Percentiles rank a stretch among this genome's conserved stretches.
phyloP scores from a whole-genome alignment of 306 rosid genomes.

The Fragaria vesca region DNA sequence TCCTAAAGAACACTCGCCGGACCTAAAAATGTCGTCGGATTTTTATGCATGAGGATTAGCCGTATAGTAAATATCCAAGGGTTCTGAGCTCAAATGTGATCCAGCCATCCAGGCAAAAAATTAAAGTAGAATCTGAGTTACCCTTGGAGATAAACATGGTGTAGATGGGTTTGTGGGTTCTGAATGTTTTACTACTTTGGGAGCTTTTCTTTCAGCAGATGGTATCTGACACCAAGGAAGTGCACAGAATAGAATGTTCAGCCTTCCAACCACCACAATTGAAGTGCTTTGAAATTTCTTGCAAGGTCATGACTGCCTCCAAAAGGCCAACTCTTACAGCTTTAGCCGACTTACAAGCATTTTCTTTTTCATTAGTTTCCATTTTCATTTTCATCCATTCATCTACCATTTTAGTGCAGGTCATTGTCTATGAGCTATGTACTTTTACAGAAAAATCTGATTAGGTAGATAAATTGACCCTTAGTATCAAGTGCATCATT shows the following conservation, averaged over 20 bases:
- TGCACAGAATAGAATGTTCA: conserved; percentile 1
- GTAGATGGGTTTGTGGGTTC: neutral
- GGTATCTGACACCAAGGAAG: neutral
- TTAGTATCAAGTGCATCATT: neutral
- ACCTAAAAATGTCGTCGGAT: neutral
- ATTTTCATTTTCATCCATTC: neutral
- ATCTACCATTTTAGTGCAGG: neutral
- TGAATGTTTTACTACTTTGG: neutral
- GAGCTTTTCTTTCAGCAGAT: neutral
- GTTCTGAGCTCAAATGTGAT: neutral
- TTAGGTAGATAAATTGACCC: neutral
- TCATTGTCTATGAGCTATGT: neutral
- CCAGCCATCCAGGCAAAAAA: neutral
- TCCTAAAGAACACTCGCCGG: neutral
- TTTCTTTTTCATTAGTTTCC: neutral
- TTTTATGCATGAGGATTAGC: neutral
- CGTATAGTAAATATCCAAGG: neutral
- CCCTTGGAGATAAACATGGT: neutral
- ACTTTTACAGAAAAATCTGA: neutral
- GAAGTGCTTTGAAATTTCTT: neutral
- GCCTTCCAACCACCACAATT: neutral
- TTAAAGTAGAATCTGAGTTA: neutral
- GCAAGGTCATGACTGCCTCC: neutral
- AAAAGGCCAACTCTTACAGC: neutral
- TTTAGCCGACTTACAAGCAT: neutral